phyloP scores from a whole-genome alignment of 441 rosid genomes.

The Adansonia madagascariensis region DNA sequence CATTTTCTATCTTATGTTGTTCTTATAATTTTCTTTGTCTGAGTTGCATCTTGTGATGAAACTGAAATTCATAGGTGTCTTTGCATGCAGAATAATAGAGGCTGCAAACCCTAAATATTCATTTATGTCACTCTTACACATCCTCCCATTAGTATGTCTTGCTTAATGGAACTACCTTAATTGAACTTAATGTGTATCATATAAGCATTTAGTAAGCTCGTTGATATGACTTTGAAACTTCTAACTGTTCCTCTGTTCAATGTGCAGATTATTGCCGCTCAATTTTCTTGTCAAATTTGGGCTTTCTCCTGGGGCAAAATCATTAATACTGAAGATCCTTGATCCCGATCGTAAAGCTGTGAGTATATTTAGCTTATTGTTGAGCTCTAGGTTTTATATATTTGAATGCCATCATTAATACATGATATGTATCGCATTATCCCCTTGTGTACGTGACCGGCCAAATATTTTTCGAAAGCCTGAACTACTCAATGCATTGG shows the following conservation, averaged over 20 bases:
- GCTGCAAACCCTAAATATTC: neutral
- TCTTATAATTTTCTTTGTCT: constrained; percentile 17
- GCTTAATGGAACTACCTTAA: neutral
- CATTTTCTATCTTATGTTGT: too few species aligned
- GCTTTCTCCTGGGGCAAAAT: constrained; percentile 67
- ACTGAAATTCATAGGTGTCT: neutral
- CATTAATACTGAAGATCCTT: constrained; percentile 71
- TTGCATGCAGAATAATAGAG: constrained; percentile 2
- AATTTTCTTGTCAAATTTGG: constrained; percentile 82
- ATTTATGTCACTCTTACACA: constrained; percentile 5
- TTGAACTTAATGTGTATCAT: constrained; percentile 16
- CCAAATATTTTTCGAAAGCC: neutral
- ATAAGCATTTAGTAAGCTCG: constrained; percentile 9
- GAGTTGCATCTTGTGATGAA: neutral
- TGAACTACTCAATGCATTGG: constrained; percentile 6
- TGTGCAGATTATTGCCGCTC: constrained; percentile 74
- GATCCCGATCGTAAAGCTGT: constrained; percentile 82
- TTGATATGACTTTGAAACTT: constrained; percentile 27
- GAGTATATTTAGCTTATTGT: constrained; percentile 40
- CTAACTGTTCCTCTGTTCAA: constrained; percentile 28
- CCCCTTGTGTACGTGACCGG: neutral
- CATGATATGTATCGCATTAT: neutral
- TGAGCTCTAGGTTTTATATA: neutral
- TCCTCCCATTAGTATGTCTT: neutral
- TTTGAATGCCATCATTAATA: constrained; percentile 7